Base-by-base conservation (phyloP, 768 basidiomycete species). In the Collybiopsis confluens region DNA sequence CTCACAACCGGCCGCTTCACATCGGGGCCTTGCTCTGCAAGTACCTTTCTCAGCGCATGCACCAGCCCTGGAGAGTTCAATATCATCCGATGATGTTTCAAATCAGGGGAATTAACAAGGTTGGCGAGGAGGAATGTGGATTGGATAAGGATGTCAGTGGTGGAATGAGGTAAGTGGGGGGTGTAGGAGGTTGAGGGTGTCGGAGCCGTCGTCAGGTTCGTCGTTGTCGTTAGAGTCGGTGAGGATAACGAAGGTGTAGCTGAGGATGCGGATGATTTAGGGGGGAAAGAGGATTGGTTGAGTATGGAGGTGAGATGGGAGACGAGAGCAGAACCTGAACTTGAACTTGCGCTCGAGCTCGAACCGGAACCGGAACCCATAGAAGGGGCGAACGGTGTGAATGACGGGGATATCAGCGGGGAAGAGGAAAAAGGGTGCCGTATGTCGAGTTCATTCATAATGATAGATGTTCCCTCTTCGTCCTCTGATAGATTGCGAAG, bases 51-150 rank as follows among this genome's bases (percentile, higher is more conserved):
- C 0, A 91, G 68, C 1, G 79, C 73, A 10, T 64, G 62, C 3
- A 90, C 76, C 5, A 90, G 70, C 4, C 70, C 68, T 0, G 78
- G 69, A 54, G 82, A 74, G 0, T 69, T 61, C n/a, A 84, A 69
- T 30, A 91, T 78, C 21, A 71, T 65, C 37, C 71, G 70, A 53
- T 84, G 85, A 41, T 80, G 75, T 15, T 69, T 64, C 0, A 73
- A 64, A 28, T 48, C 35, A 2, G 70, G 65, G 35, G 83, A 83
- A 63, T 90, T 89, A 33, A 82, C 75, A 13, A 92, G 71, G 64
- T 91, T 90, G 0, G 84, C 84, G 0, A 90, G 75, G 2, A 81
- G 68, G 61, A 72, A 81, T 0, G 85, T 76, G 0, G 86, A 83
- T 77, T 81, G 53, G 8, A 35, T 44, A 23, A 33, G 23, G 21